Base-by-base conservation (phyloP, 257 asterid genomes). In the Ajuga chamaepitys region DNA sequence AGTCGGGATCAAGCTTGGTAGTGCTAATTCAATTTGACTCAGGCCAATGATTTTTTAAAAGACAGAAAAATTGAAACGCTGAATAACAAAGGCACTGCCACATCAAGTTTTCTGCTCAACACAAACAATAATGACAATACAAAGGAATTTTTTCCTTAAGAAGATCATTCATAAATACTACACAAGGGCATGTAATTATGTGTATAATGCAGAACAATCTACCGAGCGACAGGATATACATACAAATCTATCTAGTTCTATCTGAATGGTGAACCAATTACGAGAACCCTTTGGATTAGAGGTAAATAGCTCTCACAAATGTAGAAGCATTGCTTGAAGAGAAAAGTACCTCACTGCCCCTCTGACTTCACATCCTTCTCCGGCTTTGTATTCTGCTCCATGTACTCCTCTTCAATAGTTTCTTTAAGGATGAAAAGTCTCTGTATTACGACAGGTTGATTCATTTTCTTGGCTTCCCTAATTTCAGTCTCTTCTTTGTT, bases 361-460 rank as follows among this genome's bases (percentile, higher is more conserved):
- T 80, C 88, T 0, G 75, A 16, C 26, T 73, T 53, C 2, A 13
- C 57, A 18, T 72, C 75, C 4, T 68, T 71, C 66, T 73, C 85
- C 32, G 75, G 44, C 13, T 75, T 73, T 35, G 44, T 70, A 62
- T 74, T 71, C 41, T 58, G 66, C 73, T 82, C 88, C 90, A 92
- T 77, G 82, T 92, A 92, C 80, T 92, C 98, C 62, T 73, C 85
- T 78, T 92, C 98, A 5, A 92, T 80, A 37, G 90, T 88, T 68
- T 89, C 95, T 80, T 89, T 85, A 9, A 92, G 87, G 71, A 92
- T 82, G 81, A 76, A 83, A 21, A 92, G 97, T 63, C 98, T 85
- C 81, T 92, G 97, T 51, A 92, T 87, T 57, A 92, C 96, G 2
- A 89, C 71, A 16, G 96, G 98, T 75, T 80, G 84, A 77, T 72